These are phyloP conservation scores for Linderniella brevidens DNA, from an alignment of 257 asterid genomes.

Conservation along the genomic window DNA sequence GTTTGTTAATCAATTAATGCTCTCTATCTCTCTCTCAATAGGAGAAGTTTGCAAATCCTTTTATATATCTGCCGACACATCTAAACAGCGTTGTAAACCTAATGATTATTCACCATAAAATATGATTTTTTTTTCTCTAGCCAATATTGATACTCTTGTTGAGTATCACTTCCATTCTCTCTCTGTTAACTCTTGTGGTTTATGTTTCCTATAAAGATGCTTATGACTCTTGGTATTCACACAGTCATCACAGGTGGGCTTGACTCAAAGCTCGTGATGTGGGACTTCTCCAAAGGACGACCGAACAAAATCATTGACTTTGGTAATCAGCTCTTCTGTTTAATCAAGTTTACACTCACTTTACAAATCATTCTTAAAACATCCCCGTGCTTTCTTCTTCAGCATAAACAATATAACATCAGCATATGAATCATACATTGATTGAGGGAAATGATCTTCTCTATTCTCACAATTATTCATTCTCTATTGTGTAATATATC, in stretches of 20 bases:
- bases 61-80: neutral
- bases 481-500: too few relatives aligned
- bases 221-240: constrained; percentile 9
- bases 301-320: constrained; percentile 57
- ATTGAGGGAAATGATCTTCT: neutral
- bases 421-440: neutral
- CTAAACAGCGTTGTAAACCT: too few relatives aligned
- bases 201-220: neutral
- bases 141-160: neutral
- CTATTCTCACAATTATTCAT: neutral
- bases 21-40: too few relatives aligned
- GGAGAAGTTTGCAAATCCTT: too few relatives aligned
- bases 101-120: too few relatives aligned
- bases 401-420: neutral
- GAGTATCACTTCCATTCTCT: neutral
- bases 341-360: constrained; percentile 3
- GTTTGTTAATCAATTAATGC: too few relatives aligned
- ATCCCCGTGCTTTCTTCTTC: too few relatives aligned
- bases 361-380: too few relatives aligned
- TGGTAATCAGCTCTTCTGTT: constrained; percentile 30
- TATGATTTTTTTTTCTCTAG: neutral
- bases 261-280: constrained; percentile 74
- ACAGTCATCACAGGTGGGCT: constrained; percentile 91
- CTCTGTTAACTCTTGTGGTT: neutral
- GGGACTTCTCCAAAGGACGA: constrained; percentile 97